Conservation (phyloP, 176 grass and related monocot species). For the Musa beccarii region DNA sequence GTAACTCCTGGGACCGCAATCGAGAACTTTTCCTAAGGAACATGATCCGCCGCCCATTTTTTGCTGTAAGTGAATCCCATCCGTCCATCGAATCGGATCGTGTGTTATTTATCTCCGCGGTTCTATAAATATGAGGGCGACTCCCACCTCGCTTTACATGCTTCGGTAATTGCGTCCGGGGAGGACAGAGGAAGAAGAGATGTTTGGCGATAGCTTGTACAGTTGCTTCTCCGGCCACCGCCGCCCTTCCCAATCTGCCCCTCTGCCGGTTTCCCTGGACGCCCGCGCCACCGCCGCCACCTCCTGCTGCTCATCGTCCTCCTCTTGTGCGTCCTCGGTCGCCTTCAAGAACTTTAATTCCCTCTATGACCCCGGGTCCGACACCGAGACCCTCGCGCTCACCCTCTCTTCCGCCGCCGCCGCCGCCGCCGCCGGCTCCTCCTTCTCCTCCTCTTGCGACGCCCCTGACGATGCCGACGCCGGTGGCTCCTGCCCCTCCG, state of each 20-base stretch:
- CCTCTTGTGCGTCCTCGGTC: not conserved
- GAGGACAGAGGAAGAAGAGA: not conserved
- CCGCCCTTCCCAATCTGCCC: not conserved
- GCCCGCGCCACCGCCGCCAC: not conserved
- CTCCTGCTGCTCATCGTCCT: not conserved
- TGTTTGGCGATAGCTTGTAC: not conserved
- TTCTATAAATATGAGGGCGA: no score
- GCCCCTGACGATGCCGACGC: not conserved
- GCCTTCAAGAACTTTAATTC: not conserved
- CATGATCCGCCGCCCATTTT: no score
- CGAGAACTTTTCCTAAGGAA: no score
- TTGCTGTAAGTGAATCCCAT: no score
- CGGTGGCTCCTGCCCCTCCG: slow-evolving; percentile 8
- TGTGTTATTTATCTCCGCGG: no score
- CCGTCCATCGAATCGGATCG: no score
- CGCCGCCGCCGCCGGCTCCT: not conserved
- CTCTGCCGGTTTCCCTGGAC: not conserved
- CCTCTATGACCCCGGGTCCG: not conserved
- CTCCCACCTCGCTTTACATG: no score
- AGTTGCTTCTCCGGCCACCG: not conserved
- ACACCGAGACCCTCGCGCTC: not conserved
- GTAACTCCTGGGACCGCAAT: no score
- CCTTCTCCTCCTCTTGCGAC: slow-evolving; percentile 22
- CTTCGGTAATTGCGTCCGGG: no score
- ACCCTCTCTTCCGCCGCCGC: not conserved